Evolutionary conservation across 164 flowering plant species (phyloP).

Genomic region (Brasenia schreberi): DNA sequence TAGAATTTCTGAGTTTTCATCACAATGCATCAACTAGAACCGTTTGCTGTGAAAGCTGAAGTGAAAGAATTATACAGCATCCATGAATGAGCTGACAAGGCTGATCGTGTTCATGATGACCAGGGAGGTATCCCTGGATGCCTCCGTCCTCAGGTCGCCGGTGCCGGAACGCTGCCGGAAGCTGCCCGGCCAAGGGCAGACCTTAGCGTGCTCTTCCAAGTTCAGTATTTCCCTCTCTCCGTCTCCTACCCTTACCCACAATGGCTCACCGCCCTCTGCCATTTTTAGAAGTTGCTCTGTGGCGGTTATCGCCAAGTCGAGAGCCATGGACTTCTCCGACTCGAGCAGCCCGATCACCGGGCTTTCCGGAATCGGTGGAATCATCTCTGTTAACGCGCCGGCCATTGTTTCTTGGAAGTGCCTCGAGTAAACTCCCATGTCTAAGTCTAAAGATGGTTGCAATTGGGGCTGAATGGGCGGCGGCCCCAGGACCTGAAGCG

Average conservation of each 20-base stretch:
- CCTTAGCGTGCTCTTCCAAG: conserved; percentile 49
- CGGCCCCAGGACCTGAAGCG: conserved; percentile 29
- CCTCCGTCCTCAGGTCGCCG: conserved; percentile 45
- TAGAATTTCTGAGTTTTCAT: not conserved
- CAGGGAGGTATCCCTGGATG: conserved; percentile 49
- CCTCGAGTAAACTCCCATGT: conserved; percentile 57
- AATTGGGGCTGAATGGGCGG: conserved; percentile 15
- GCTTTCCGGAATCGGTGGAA: conserved; percentile 24
- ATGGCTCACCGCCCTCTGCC: conserved; percentile 50
- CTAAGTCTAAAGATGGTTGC: conserved; percentile 59
- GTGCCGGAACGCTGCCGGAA: conserved; percentile 1
- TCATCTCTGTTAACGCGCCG: conserved; percentile 17
- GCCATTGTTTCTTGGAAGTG: conserved; percentile 35
- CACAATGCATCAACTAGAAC: too few relatives aligned
- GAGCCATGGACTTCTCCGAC: conserved; percentile 44
- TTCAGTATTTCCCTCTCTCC: conserved; percentile 40
- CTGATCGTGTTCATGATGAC: conserved; percentile 81
- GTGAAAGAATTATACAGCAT: conserved; percentile 46
- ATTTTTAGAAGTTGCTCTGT: conserved; percentile 57
- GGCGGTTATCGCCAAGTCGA: conserved; percentile 53
- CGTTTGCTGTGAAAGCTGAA: not conserved
- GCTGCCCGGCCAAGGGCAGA: conserved; percentile 57
- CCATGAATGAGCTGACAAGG: conserved; percentile 73
- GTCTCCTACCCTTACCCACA: conserved; percentile 41
- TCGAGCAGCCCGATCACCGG: conserved; percentile 26